Evolutionary conservation across 495 filamentous ascomycete species (phyloP).

Genomic region (Daldinia decipiens): DNA sequence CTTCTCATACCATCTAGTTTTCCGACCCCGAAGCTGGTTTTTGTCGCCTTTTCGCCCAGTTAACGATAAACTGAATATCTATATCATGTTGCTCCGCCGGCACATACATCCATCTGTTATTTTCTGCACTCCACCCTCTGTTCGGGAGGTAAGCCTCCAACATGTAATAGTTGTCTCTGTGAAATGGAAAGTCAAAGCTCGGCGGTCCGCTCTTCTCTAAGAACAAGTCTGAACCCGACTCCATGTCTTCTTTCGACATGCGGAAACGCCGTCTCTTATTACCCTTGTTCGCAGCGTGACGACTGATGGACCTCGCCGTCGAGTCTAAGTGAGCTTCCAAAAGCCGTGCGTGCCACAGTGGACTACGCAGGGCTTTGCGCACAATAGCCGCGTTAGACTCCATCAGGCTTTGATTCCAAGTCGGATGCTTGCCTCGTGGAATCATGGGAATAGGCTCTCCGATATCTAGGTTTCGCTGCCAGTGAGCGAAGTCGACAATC

Average conservation of each 20-base stretch:
- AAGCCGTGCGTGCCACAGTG: constrained; percentile 60
- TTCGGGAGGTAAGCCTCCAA: constrained; percentile 61
- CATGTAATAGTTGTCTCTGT: constrained; percentile 66
- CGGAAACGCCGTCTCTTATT: constrained; percentile 59
- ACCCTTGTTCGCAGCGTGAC: constrained; percentile 58
- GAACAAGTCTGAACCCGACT: constrained; percentile 58
- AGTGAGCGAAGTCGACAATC: constrained; percentile 64
- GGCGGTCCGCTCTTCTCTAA: constrained; percentile 57
- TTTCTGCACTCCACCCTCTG: constrained; percentile 55
- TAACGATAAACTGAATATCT: constrained; percentile 49
- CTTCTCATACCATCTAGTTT: not conserved
- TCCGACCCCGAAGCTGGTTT: not conserved
- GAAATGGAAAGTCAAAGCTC: constrained; percentile 60
- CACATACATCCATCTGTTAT: constrained; percentile 56
- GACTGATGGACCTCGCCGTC: constrained; percentile 59
- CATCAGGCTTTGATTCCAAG: constrained; percentile 60
- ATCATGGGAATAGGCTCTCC: constrained; percentile 63
- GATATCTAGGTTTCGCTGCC: constrained; percentile 61
- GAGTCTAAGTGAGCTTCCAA: constrained; percentile 63
- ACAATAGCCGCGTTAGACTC: constrained; percentile 53
- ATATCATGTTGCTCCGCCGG: constrained; percentile 56
- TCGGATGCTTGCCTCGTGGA: constrained; percentile 52
- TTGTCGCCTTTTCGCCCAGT: constrained; percentile 33
- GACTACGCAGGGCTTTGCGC: constrained; percentile 52
- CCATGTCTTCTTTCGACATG: constrained; percentile 58